Percentiles rank a stretch among this genome's conserved stretches.
These are phyloP conservation scores for Allium cepa DNA, from an alignment of 106 monocot genomes.

Conservation along the genomic window DNA sequence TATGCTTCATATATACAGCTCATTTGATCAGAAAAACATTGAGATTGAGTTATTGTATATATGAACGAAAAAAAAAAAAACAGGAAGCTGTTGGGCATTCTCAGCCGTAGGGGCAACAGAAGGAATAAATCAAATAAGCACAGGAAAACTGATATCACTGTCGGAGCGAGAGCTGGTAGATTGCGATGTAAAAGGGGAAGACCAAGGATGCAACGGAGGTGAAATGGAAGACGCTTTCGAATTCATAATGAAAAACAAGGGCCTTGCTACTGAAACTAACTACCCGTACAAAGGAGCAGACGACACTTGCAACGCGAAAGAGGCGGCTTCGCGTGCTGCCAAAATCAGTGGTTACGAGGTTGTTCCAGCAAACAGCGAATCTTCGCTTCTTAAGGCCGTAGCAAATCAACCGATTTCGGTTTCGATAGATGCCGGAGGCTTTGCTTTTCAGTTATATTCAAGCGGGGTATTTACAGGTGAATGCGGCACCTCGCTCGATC, in stretches of 20 bases:
- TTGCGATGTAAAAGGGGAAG: slow-evolving; percentile 3
- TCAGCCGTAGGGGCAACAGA: slow-evolving; percentile 11
- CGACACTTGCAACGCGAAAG: background rate
- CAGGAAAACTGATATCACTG: slow-evolving; percentile 8
- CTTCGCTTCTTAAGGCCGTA: slow-evolving; percentile 21
- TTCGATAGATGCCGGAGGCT: slow-evolving; percentile 4
- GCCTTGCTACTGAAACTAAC: slow-evolving; percentile 4
- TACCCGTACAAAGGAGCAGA: slow-evolving; percentile 6
- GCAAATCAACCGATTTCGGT: background rate
- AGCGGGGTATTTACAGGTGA: slow-evolving; percentile 2
- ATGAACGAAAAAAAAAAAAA: background rate
- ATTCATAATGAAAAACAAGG: slow-evolving; percentile 9
- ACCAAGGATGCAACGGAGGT: slow-evolving; percentile 12
- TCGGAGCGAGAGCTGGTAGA: slow-evolving; percentile 17
- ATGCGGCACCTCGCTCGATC: slow-evolving; percentile 2
- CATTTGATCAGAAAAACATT: no score
- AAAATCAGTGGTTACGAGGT: slow-evolving; percentile 18
- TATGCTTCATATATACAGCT: no score
- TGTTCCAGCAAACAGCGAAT: slow-evolving; percentile 23
- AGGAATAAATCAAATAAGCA: slow-evolving; percentile 7
- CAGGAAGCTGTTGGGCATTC: slow-evolving; percentile 18
- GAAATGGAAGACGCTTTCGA: slow-evolving; percentile 9
- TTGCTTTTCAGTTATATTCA: slow-evolving; percentile 8
- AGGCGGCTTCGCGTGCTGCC: background rate
- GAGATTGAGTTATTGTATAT: no score